These are phyloP conservation scores for Dipteronia sinensis DNA, from an alignment of 345 rosid genomes.

Conservation along the genomic window DNA sequence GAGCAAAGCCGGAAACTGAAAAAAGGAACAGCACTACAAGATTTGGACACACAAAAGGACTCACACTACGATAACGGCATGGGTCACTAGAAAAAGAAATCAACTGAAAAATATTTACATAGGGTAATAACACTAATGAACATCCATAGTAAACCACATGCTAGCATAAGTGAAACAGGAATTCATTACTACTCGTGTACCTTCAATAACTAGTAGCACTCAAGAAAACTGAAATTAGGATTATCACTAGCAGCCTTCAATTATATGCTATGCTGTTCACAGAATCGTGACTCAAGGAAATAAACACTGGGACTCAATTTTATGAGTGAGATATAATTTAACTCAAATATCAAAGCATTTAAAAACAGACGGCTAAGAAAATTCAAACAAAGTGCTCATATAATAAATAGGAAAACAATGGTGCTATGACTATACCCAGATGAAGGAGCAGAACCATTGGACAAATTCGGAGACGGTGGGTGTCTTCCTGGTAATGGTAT, in stretches of 20 bases:
- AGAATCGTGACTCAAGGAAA: neutral
- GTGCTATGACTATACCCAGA: constrained; percentile 26
- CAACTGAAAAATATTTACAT: neutral
- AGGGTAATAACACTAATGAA: neutral
- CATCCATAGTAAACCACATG: neutral
- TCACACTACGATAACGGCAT: neutral
- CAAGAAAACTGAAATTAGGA: neutral
- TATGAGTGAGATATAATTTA: neutral
- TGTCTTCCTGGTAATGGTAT: constrained; percentile 70
- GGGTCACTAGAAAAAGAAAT: neutral
- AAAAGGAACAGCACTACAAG: neutral
- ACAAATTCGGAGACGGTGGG: constrained; percentile 48
- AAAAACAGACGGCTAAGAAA: neutral
- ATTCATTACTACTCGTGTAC: neutral
- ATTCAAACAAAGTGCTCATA: neutral
- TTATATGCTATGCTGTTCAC: neutral
- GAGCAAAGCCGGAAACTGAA: neutral
- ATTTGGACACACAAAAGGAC: neutral
- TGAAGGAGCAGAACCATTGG: constrained; percentile 34
- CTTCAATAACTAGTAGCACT: neutral
- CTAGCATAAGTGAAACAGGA: neutral
- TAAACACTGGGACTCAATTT: neutral
- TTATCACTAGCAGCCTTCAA: neutral
- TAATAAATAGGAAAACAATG: neutral
- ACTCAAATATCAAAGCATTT: neutral